Percentiles rank a stretch among this genome's conserved stretches.
Conservation (phyloP, 148 eudicot genomes). For the Vaccinium myrtillus region DNA sequence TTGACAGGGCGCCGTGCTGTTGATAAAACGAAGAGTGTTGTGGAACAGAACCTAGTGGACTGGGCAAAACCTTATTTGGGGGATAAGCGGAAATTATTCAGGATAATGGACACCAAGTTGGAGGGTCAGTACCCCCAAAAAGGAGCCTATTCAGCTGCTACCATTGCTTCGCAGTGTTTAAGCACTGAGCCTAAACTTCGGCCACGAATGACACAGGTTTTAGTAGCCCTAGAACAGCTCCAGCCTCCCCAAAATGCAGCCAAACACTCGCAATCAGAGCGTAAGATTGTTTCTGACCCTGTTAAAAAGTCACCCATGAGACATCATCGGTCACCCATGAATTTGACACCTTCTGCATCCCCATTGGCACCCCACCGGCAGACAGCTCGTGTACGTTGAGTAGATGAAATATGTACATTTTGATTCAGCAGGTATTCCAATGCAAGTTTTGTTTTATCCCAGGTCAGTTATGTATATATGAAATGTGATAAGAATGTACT, state of each 20-base stretch:
- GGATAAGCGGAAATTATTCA: conserved; percentile 51
- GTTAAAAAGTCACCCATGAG: conserved; percentile 34
- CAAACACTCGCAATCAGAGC: conserved; percentile 26
- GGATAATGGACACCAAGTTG: conserved; percentile 70
- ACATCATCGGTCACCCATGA: conserved; percentile 44
- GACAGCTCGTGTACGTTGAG: conserved; percentile 35
- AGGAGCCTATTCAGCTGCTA: conserved; percentile 57
- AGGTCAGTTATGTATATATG: background rate
- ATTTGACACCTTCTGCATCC: conserved; percentile 51
- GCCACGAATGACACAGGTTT: conserved; percentile 70
- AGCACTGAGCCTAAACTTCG: conserved; percentile 51
- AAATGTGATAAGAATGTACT: background rate
- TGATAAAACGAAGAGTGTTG: conserved; percentile 43
- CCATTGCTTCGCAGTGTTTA: conserved; percentile 56
- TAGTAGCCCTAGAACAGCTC: conserved; percentile 67
- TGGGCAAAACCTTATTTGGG: conserved; percentile 72
- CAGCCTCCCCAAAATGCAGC: conserved; percentile 41
- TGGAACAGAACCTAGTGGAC: conserved; percentile 58
- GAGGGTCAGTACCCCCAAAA: conserved; percentile 75
- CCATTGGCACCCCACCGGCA: conserved; percentile 51
- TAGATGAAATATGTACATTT: background rate
- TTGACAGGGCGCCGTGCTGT: conserved; percentile 64
- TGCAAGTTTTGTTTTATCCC: conserved; percentile 16
- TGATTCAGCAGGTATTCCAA: background rate
- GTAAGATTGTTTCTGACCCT: conserved; percentile 30